Evolutionary conservation across 805 yeast genomes (phyloP), one percentile per base, ranked within the genome.

Genomic region (Candida corydali): DNA sequence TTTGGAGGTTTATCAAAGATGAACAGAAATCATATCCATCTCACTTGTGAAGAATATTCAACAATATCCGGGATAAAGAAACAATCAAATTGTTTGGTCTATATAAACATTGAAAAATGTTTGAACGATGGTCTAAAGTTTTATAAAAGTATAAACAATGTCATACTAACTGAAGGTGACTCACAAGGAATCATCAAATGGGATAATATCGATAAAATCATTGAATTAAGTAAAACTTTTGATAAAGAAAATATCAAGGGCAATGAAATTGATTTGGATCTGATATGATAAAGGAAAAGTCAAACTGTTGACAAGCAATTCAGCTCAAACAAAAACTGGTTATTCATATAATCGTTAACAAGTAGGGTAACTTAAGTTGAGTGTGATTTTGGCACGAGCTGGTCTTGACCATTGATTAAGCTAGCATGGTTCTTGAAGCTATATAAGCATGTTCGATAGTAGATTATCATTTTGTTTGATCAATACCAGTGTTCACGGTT

Each of bases 11-110:
- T 93, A 17, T 69, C 71, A 11, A 67, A 60, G 41, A 86, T 88
- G 96, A 61, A 57, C 22, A 65, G 98, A 49, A 82, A 82, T 45
- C 98, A 93, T 55, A 77, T 93, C 12, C 98, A 93, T 60, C 70
- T 91, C 54, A 86, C 98, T 0, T 62, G 76, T 1, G 81, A 80
- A 19, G 34, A 40, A 11, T 61, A 59, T 19, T 64, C 65, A 3
- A 53, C 55, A 4, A 67, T 82, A 10, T 78, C 89, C 42, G 98
- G 98, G 0, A 76, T 87, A 65, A 66, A 97, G 34, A 47, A 57
- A n/a, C 63, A 66, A 27, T 61, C 79, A 37, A 64, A 70, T 18
- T 76, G 83, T 1, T 58, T 78, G 37, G 80, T 93, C 3, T 83
- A 73, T 49, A 51, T 91, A 3, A 78, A 88, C 49, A 61, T 73